Evolutionary conservation across 1,139 yeast species (phyloP).

Genomic region (Scheffersomyces segobiensis): DNA sequence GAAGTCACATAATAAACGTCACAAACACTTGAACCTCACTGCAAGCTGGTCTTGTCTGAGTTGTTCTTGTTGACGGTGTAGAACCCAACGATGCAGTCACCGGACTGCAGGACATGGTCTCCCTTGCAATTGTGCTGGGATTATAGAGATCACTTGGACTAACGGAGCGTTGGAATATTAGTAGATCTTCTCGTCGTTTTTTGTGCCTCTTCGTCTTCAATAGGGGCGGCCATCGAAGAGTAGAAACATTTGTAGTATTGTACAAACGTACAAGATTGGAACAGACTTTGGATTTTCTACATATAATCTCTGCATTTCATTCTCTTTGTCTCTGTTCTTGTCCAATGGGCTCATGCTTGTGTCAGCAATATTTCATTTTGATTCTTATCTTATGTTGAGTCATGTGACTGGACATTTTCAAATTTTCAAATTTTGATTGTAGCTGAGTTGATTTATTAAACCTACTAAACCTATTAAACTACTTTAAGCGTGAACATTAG

Average conservation of each 20-base stretch:
- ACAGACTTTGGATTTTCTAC: too few relatives aligned
- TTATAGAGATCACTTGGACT: slow-evolving; percentile 43
- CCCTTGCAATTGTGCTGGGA: slow-evolving; percentile 12
- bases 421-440: too few relatives aligned
- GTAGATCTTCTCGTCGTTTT: not conserved
- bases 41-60: not conserved
- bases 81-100: slow-evolving; percentile 59
- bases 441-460: too few relatives aligned
- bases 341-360: too few relatives aligned
- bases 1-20: not conserved
- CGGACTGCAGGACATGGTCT: slow-evolving; percentile 57
- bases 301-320: too few relatives aligned
- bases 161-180: slow-evolving; percentile 64
- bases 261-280: too few relatives aligned
- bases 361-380: too few relatives aligned
- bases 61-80: not conserved
- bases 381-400: too few relatives aligned
- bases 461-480: too few relatives aligned
- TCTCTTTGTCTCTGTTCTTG: too few relatives aligned
- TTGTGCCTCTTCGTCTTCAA: not conserved
- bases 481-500: too few relatives aligned
- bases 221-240: not conserved
- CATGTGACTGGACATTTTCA: too few relatives aligned
- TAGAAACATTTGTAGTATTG: not conserved
- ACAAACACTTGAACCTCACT: not conserved